Evolutionary conservation across 768 basidiomycete species (phyloP), one percentile per base, ranked within the genome.

Genomic region (Lactarius trivialis): DNA sequence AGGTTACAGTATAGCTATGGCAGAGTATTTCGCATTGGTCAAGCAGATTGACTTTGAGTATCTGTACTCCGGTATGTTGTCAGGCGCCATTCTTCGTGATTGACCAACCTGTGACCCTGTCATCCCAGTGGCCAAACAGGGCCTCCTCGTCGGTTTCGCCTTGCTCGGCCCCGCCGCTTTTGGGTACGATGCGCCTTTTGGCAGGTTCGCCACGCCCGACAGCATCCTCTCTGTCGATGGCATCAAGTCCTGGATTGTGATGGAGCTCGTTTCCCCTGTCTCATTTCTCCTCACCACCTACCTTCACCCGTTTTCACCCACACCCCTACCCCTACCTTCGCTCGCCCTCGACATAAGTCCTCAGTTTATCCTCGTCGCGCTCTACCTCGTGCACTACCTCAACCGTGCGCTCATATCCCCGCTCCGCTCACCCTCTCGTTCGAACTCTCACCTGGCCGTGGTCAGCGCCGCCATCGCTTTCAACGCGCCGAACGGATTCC

Each of bases 361-460:
- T 15, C 65, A 66, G 21, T 37, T 75, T 24, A 55, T 90, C 55
- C 77, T 92, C 58, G 77, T 79, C 15, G 65, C 71, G 7, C 77
- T 88, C 56, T 95, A 81, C 73, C 71, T 93, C 54, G 58, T 79
- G 1, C 93, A 97, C 76, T 96, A 98, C 74, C 65, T 81, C 56
- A 93, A 96, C 73, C 89, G 95, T 55, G 84, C 91, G 5, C 60
- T 93, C 55, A 68, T 97, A 34, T 89, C 85, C 2, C 91, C 92
- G 7, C 76, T 96, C 5, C 81, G 91, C 61, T 87, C 91, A 0
- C 89, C 93, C 0, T 84, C 84, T 34, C 83, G 93, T 49, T 88
- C 89, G 0, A 87, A 84, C 61, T 80, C 86, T 12, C 89, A 95
- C 74, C 70, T 92, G 61, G 70, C 75, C 55, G 85, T 96, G 11